Base-by-base conservation (phyloP, 306 rosid species). In the Medicago arabica region DNA sequence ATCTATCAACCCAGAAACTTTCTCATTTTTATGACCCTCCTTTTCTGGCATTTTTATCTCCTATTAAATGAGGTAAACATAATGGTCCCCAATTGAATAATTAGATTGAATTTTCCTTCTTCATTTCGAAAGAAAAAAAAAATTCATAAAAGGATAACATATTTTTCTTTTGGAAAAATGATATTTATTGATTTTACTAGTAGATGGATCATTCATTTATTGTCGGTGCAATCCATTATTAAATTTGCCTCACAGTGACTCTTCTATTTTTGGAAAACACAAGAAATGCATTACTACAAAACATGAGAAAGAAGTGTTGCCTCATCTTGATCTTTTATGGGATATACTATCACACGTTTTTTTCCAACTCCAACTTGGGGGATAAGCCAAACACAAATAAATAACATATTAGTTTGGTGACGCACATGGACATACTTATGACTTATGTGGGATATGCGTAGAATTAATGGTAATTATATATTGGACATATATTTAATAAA, bases 141-240 rank as follows among this genome's bases (percentile, higher is more conserved):
- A 6, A 13, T 12, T 28, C 17, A 63, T 1, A 54, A 54, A 28
- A 3, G 2, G 46, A 41, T 41, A 41, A 9, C 3, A 54, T 1
- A 18, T 34, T 1, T 4, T 55, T 18, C 2, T 23, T 3, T 3
- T 18, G 4, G 61, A 55, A 19, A 55, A 55, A 3, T 4, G 19
- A 55, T 55, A 50, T 19, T 2, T 34, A 54, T 73, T 80, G 21
- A 11, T 46, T 59, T 58, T n/a, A 16, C 19, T 19, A 17, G 11
- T 15, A 19, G n/a, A 67, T 67, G 13, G 50, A 25, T n/a, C 47
- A 61, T 13, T 7, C 47, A 53, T 69, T 61, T 53, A 63, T 54
- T 64, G 75, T 71, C 15, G 74, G 40, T 81, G 68, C 36, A 38
- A 67, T 58, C 49, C 47, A 74, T 67, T 72, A 57, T 75, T 39